phyloP scores from a whole-genome alignment of 2,329 filamentous ascomycete genomes.

The Blastomyces parvus region DNA sequence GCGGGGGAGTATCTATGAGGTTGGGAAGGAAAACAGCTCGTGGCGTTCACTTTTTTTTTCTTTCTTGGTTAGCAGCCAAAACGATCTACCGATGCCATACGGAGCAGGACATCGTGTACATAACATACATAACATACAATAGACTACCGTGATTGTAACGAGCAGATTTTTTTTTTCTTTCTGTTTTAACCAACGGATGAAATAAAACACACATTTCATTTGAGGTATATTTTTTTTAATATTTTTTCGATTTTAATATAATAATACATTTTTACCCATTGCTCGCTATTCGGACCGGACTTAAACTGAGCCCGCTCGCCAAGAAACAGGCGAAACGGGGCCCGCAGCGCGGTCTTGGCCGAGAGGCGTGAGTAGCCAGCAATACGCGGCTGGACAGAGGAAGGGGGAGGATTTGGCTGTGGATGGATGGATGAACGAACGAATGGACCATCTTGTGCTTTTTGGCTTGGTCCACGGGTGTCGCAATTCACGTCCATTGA shows the following conservation, averaged over 20 bases:
- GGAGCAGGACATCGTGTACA: background rate
- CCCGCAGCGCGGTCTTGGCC: background rate
- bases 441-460: too few relatives aligned
- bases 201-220: background rate
- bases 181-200: background rate
- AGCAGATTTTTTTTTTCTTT: background rate
- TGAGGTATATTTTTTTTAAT: background rate
- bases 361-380: background rate
- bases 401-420: too few relatives aligned
- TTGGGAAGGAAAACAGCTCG: background rate
- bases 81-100: background rate
- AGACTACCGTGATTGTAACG: background rate
- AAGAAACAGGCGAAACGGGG: background rate
- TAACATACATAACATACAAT: background rate
- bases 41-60: background rate
- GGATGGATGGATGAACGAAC: too few relatives aligned
- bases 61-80: background rate
- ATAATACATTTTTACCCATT: too few relatives aligned
- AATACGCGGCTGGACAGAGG: background rate
- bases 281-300: background rate
- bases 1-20: background rate
- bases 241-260: background rate
- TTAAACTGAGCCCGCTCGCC: background rate
- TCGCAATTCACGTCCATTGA: too few relatives aligned
- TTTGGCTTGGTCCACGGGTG: background rate